Conservation (phyloP, 176 grass and related monocot species). For the Areca catechu region DNA sequence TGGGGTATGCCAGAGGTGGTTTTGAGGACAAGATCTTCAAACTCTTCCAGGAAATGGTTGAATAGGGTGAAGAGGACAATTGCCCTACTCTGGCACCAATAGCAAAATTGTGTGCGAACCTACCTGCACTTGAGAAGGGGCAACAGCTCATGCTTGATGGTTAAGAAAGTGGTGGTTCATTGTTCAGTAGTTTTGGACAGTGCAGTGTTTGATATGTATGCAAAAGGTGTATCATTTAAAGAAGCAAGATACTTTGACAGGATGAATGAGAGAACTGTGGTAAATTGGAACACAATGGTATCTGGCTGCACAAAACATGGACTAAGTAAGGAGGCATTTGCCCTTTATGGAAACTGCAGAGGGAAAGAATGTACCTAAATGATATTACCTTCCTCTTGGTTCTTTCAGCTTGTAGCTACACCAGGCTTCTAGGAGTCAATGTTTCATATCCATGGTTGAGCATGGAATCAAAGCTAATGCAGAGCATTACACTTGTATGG, state of each 20-base stretch:
- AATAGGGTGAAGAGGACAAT: neutral
- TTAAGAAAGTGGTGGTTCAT: neutral
- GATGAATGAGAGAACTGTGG: too few species aligned
- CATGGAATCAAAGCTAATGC: neutral
- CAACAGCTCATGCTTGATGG: constrained; percentile 6
- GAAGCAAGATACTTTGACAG: too few species aligned
- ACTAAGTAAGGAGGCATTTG: too few species aligned
- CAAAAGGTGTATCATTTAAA: neutral
- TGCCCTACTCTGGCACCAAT: neutral
- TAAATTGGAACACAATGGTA: too few species aligned
- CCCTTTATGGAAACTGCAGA: too few species aligned
- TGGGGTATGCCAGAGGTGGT: constrained; percentile 4
- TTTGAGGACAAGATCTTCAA: neutral
- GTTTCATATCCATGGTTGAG: constrained; percentile 6
- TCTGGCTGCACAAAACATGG: too few species aligned
- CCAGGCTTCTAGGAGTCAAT: too few species aligned
- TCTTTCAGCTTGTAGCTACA: too few species aligned
- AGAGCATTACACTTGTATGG: constrained; percentile 10
- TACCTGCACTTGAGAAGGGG: neutral
- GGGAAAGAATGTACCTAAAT: too few species aligned
- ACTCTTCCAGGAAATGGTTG: neutral
- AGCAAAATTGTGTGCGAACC: neutral
- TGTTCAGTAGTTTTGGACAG: constrained; percentile 8
- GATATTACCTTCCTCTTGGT: too few species aligned
- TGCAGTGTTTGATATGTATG: constrained; percentile 30